Evolutionary conservation across 768 basidiomycete species (phyloP).

Genomic region (Leucosporidium yakuticum): DNA sequence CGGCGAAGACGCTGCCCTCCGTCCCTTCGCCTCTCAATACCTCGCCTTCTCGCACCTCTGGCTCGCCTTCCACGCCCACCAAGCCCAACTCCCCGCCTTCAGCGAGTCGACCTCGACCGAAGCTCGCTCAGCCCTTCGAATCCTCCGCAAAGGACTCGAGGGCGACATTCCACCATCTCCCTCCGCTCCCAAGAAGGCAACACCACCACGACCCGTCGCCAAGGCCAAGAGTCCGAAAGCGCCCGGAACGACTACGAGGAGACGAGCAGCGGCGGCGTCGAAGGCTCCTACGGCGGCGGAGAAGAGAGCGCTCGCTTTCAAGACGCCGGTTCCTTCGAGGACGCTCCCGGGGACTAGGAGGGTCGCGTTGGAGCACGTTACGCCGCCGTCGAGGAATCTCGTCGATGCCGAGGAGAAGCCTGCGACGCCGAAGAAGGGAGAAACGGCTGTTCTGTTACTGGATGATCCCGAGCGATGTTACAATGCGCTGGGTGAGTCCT

Average conservation of each 20-base stretch:
- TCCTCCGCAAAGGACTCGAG: constrained; percentile 35
- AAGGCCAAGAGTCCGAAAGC: constrained; percentile 2
- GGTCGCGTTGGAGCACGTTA: constrained; percentile 17
- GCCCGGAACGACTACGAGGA: not conserved
- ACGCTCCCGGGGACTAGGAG: not conserved
- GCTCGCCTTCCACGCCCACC: constrained; percentile 66
- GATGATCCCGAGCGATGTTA: constrained; percentile 31
- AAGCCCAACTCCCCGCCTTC: constrained; percentile 51
- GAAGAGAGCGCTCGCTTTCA: not conserved
- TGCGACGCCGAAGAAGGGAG: not conserved
- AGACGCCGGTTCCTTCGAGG: constrained; percentile 3
- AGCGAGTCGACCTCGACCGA: constrained; percentile 52
- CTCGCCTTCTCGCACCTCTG: constrained; percentile 54
- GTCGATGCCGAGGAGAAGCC: constrained; percentile 4
- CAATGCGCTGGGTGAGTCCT: constrained; percentile 33
- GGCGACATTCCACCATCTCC: constrained; percentile 37
- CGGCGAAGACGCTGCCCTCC: constrained; percentile 41
- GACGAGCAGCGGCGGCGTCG: constrained; percentile 4
- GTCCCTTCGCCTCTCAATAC: constrained; percentile 48
- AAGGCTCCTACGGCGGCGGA: not conserved
- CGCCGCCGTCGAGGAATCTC: constrained; percentile 20
- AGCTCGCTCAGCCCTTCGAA: constrained; percentile 43
- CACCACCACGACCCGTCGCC: constrained; percentile 43
- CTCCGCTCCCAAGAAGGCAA: not conserved
- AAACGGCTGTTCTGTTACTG: not conserved